Evolutionary conservation across 2,329 filamentous ascomycete genomes (phyloP), one percentile per base, ranked within the genome.

Genomic region (Davidsoniella neocaledoniae): DNA sequence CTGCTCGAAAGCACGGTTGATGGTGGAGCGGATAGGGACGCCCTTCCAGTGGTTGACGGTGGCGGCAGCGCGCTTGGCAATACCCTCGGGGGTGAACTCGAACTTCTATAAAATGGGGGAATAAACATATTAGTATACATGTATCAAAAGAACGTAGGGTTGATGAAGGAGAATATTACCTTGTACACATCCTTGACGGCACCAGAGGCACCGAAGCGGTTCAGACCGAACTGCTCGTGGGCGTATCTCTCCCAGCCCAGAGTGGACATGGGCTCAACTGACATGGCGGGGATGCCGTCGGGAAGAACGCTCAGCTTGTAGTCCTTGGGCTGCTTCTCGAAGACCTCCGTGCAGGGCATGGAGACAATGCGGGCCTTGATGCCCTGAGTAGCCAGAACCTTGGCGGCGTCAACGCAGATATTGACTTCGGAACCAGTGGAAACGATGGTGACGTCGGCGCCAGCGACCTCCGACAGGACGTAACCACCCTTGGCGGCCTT

Each of bases 231-330:
- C 74, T 98, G 91, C 79, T 98, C 91, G 71, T 98, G 90, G 53
- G 87, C 85, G 73, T 96, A 98, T 68, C 90, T 84, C 78, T 96
- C 88, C 91, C 91, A 98, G 59, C 91, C 91, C 70, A 95, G 81
- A 58, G 91, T 98, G 68, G 77, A 83, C 85, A 94, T 93, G 66
- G 87, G 88, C 76, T 98, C 91, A 58, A 98, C 84, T 51, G 85
- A 93, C 68, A 98, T 68, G 55, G 87, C 79, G 58, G 91, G 90
- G 64, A 95, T 90, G 58, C 88, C 88, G 65, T 95, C 87, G 60
- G 90, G 91, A 56, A 98, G 79, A 57, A 94, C 84, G 58, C 80
- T 83, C 59, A 98, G 82, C 66, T 81, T 81, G 81, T 98, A 98
- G 57, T 90, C 87, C 82, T 95, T 94, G 66, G 74, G 61, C 73